Percentiles rank a stretch among this genome's conserved stretches.
Evolutionary conservation across 805 yeast species (phyloP).

Genomic region (Cyberlindnera euphorbiae): DNA sequence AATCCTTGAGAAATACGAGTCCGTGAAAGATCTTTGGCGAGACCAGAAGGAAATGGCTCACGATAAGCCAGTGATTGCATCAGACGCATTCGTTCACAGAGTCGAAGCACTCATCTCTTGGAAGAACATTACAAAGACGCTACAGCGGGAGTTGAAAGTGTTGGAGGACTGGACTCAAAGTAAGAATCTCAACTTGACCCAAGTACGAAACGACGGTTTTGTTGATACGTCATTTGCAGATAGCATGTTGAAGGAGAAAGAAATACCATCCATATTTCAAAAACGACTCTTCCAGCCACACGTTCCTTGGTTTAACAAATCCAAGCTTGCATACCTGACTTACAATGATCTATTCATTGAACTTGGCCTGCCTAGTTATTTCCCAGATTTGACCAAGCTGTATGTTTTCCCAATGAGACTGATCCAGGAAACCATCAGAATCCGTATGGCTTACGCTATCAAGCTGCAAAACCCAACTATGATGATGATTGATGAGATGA

Average conservation of each 20-base stretch:
- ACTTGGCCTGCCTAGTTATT: constrained; percentile 69
- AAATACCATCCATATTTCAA: constrained; percentile 64
- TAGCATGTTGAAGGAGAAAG: constrained; percentile 73
- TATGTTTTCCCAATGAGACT: constrained; percentile 74
- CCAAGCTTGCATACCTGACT: constrained; percentile 64
- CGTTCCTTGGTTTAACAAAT: constrained; percentile 78
- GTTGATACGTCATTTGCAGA: constrained; percentile 78
- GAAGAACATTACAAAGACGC: constrained; percentile 69
- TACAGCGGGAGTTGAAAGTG: constrained; percentile 54
- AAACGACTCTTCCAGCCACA: constrained; percentile 62
- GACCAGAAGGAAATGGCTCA: constrained; percentile 70
- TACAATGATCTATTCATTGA: constrained; percentile 58
- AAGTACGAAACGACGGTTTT: constrained; percentile 33
- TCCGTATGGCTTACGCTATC: constrained; percentile 72
- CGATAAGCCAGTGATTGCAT: constrained; percentile 69
- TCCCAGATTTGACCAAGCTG: constrained; percentile 58
- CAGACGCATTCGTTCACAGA: constrained; percentile 57
- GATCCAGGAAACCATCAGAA: constrained; percentile 70
- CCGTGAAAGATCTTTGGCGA: constrained; percentile 74
- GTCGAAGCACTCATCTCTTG: constrained; percentile 81
- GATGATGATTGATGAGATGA: constrained; percentile 94
- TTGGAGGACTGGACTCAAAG: constrained; percentile 82
- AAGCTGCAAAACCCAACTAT: constrained; percentile 80
- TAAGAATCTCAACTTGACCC: constrained; percentile 62
- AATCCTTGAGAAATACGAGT: constrained; percentile 56